Evolutionary conservation across 208 protist genomes (phyloP).

Genomic region (Trypanosoma avium): DNA sequence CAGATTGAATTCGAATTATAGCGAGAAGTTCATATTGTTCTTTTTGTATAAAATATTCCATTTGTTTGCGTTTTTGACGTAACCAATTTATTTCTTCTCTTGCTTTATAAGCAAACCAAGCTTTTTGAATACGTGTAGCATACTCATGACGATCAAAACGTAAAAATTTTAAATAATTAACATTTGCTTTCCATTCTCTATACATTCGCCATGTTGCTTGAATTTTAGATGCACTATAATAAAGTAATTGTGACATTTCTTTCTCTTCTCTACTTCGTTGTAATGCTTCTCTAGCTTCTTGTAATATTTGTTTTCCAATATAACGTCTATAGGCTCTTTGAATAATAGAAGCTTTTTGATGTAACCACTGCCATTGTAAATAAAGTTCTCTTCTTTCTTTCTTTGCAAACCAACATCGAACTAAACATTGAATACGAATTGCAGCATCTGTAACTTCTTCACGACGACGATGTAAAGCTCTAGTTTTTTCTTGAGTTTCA

Average conservation of each 20-base stretch:
- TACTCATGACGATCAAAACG: conserved; percentile 47
- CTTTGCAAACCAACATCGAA: conserved; percentile 39
- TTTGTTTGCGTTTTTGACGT: not conserved
- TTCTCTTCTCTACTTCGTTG: conserved; percentile 13
- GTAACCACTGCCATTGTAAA: not conserved
- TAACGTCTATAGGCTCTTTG: conserved; percentile 32
- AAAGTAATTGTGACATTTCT: conserved; percentile 9
- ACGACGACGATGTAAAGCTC: conserved; percentile 32
- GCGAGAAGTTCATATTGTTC: conserved; percentile 20
- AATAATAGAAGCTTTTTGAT: conserved; percentile 28
- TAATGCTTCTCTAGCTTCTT: not conserved
- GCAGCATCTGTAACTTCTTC: conserved; percentile 61
- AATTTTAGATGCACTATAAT: conserved; percentile 53
- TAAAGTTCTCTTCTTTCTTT: not conserved
- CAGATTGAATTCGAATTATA: conserved; percentile 42
- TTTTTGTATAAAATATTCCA: conserved; percentile 8
- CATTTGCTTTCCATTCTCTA: conserved; percentile 5
- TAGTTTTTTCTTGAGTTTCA: conserved; percentile 14
- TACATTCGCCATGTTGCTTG: conserved; percentile 65
- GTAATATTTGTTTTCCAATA: conserved; percentile 8
- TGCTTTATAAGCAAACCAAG: conserved; percentile 43
- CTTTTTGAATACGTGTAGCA: conserved; percentile 47
- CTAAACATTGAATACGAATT: conserved; percentile 43
- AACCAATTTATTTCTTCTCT: conserved; percentile 10
- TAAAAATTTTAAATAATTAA: conserved; percentile 46